Evolutionary conservation across 495 filamentous ascomycete species (phyloP).

Genomic region (Symbiotaphrina buchneri): DNA sequence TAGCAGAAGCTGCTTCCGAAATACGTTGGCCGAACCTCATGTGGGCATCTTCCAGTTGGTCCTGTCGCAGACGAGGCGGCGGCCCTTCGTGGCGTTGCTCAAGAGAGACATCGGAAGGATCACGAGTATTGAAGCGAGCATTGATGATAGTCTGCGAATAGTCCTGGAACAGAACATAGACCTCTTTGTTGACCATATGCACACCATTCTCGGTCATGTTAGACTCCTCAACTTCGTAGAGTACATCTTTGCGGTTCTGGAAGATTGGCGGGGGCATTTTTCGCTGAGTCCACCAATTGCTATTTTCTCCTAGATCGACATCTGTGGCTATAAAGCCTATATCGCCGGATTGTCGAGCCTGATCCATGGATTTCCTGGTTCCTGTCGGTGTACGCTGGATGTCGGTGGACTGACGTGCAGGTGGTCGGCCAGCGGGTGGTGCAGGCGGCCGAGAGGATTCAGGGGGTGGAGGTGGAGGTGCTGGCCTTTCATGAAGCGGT

Average conservation of each 20-base stretch:
- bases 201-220: constrained; percentile 44
- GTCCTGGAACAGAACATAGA: constrained; percentile 77
- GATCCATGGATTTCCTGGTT: constrained; percentile 52
- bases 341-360: constrained; percentile 39
- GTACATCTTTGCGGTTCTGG: constrained; percentile 62
- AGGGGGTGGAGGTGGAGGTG: constrained; percentile 16
- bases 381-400: constrained; percentile 24
- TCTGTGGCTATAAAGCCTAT: constrained; percentile 69
- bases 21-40: constrained; percentile 54
- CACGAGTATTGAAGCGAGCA: constrained; percentile 52
- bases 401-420: constrained; percentile 48
- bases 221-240: constrained; percentile 65
- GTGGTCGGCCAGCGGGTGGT: constrained; percentile 13
- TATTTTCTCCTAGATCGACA: constrained; percentile 48
- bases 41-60: constrained; percentile 75
- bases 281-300: constrained; percentile 67
- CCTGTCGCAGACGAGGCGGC: constrained; percentile 67
- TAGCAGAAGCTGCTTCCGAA: constrained; percentile 35
- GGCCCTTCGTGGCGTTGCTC: constrained; percentile 80
- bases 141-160: constrained; percentile 88
- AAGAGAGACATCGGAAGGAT: constrained; percentile 44
- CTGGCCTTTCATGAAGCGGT: constrained; percentile 15
- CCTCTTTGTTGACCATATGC: constrained; percentile 47
- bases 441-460: constrained; percentile 12
- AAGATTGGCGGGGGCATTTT: constrained; percentile 57